A percentile compares a stretch with the other conserved stretches of the same genome.
Conservation (phyloP, 495 filamentous ascomycete species). For the Lentithecium fluviatile region DNA sequence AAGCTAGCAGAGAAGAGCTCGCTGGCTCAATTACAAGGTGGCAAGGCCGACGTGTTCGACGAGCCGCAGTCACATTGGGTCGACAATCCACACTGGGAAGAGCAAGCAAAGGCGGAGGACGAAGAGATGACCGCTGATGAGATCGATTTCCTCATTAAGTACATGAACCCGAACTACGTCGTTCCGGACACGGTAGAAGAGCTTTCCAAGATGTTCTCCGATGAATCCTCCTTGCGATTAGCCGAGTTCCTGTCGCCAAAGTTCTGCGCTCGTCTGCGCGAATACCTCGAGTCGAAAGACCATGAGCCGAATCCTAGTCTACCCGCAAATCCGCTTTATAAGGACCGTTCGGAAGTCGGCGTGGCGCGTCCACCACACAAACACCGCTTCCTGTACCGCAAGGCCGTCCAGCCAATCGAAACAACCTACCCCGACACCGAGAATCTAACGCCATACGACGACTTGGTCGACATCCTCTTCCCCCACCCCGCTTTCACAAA, state of each 20-base stretch:
- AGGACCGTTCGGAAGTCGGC: constrained; percentile 48
- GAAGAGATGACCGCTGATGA: constrained; percentile 69
- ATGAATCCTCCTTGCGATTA: constrained; percentile 77
- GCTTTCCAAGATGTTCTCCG: constrained; percentile 72
- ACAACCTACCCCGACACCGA: constrained; percentile 27
- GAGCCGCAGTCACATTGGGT: constrained; percentile 65
- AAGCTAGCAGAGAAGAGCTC: constrained; percentile 83
- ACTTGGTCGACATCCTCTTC: constrained; percentile 73
- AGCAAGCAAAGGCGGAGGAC: constrained; percentile 45
- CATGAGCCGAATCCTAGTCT: constrained; percentile 42
- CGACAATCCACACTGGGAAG: constrained; percentile 46
- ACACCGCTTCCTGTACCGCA: constrained; percentile 84
- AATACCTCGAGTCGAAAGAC: constrained; percentile 58
- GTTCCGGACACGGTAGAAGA: constrained; percentile 88
- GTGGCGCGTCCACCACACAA: constrained; percentile 91
- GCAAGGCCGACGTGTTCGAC: constrained; percentile 81
- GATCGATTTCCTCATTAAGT: constrained; percentile 82
- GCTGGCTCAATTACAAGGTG: constrained; percentile 83
- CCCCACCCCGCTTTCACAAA: constrained; percentile 85
- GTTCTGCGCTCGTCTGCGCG: constrained; percentile 66
- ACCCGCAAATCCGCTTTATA: constrained; percentile 50
- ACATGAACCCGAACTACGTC: constrained; percentile 85
- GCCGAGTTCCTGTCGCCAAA: constrained; percentile 72
- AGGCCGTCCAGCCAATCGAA: constrained; percentile 42
- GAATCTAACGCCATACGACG: constrained; percentile 60